A percentile compares a stretch with the other conserved stretches of the same genome.
Conservation (phyloP, 2,329 filamentous ascomycete genomes). For the Geosmithia flava region DNA sequence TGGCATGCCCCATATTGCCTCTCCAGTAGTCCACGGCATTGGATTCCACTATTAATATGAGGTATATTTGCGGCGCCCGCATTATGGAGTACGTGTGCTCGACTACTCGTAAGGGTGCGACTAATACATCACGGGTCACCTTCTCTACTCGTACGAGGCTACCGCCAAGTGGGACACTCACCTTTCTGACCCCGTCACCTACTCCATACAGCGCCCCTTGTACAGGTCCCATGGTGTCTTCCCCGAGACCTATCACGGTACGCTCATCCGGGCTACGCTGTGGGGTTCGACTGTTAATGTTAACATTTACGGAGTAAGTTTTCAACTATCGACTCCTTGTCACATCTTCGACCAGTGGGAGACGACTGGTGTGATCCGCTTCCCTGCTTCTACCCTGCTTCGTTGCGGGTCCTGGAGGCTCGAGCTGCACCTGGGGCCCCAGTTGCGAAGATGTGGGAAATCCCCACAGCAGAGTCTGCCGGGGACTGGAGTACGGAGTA, state of each 20-base stretch:
- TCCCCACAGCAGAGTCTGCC: neutral
- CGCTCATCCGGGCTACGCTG: neutral
- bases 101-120: no score
- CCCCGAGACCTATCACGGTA: neutral
- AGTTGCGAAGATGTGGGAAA: neutral
- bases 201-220: neutral
- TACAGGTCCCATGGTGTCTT: neutral
- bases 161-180: no score
- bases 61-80: neutral
- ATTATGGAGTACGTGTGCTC: neutral
- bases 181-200: no score
- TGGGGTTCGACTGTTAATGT: neutral
- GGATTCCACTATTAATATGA: neutral
- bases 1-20: no score
- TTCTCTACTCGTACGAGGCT: no score
- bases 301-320: no score
- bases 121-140: no score
- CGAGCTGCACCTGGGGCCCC: neutral
- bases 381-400: neutral
- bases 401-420: neutral
- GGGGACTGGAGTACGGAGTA: neutral
- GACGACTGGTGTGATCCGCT: neutral
- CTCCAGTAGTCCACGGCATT: no score
- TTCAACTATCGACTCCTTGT: neutral
- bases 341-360: no score